These are phyloP conservation scores for Penicillium glabrum DNA, from an alignment of 2,329 filamentous ascomycete species.

Conservation along the genomic window DNA sequence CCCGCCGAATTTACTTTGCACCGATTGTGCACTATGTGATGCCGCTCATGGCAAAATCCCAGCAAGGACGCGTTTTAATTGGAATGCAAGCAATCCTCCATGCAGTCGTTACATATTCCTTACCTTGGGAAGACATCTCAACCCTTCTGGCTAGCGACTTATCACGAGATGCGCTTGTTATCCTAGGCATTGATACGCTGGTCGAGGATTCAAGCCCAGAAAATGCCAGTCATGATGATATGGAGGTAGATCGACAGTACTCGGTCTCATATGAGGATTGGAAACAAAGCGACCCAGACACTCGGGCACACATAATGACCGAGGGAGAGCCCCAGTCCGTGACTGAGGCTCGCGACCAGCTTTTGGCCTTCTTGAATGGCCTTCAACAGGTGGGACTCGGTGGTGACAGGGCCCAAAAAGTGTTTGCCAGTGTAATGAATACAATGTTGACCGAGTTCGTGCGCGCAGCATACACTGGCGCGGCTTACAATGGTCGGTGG, in stretches of 20 bases:
- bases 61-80: constrained; percentile 29
- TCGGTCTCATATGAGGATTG: constrained; percentile 41
- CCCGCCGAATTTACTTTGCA: constrained; percentile 35
- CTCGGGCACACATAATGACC: constrained; percentile 33
- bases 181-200: constrained; percentile 42
- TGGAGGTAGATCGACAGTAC: constrained; percentile 39
- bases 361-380: constrained; percentile 43
- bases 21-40: constrained; percentile 19
- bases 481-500: constrained; percentile 60
- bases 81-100: constrained; percentile 47
- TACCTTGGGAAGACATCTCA: constrained; percentile 44
- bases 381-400: constrained; percentile 57
- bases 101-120: constrained; percentile 48
- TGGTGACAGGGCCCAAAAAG: constrained; percentile 54
- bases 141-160: constrained; percentile 47
- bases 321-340: constrained; percentile 31
- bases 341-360: constrained; percentile 31
- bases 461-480: constrained; percentile 54
- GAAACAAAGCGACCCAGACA: constrained; percentile 30
- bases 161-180: constrained; percentile 43
- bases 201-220: constrained; percentile 20
- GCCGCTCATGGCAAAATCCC: constrained; percentile 28
- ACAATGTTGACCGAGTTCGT: constrained; percentile 58
- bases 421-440: constrained; percentile 60
- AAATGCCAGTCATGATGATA: constrained; percentile 27